Evolutionary conservation across 768 basidiomycete genomes (phyloP), one percentile per base, ranked within the genome.

Genomic region (Hygrophorus pudorinus): DNA sequence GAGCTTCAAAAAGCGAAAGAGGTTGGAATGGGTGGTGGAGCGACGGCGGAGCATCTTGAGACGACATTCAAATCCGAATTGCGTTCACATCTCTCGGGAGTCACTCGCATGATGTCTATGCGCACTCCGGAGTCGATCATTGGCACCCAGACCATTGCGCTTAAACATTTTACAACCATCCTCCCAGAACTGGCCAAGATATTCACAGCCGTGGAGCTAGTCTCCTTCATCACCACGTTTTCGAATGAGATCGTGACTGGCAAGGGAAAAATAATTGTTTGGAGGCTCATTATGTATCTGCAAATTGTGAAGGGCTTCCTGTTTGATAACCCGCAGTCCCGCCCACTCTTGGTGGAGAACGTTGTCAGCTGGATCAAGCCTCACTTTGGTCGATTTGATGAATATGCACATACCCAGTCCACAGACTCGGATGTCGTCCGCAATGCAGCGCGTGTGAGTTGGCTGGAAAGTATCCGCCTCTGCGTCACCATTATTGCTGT

Each of bases 291-390:
- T 53, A 84, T 96, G 79, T 88, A 92, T 56, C 71, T 93, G 30
- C 91, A 94, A 55, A 78, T 97, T 47, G 87, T 91, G 18, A 85
- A 87, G 54, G 80, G 85, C 16, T 85, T 87, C 62, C 61, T 93
- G 39, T 94, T 97, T 57, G 87, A 92, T 54, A 79, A 84, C 47
- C 65, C 83, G 1, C 73, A 86, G 43, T 81, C 85, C 11, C 79
- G 94, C 21, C 72, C 81, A 1, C 64, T 85, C 4, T 68, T 98
- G 2, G 81, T 94, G 5, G 92, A 96, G 51, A 79, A 83, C 14
- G 79, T 97, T 20, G 81, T 92, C 8, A 76, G 83, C 16, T 97
- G 93, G 92, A 83, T 98, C 52, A 94, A 92, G 58, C 90, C 93
- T 1, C 82, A 93, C 59, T 88, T 98, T 54, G 93, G 93, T 18